Conservation (phyloP, 2,329 filamentous ascomycete genomes). For the Fusarium pilosicola region DNA sequence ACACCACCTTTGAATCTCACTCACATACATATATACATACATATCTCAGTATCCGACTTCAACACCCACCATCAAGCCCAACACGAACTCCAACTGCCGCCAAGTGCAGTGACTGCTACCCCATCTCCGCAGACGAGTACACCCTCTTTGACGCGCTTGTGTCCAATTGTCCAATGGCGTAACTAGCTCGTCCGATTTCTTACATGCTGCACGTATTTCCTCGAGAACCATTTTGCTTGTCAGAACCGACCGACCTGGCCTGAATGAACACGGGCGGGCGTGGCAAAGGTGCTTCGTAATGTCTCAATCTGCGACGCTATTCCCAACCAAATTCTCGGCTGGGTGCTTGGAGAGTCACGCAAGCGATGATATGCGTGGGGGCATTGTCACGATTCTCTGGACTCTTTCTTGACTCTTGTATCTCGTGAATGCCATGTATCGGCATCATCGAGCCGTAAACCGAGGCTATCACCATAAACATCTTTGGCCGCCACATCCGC, state of each 20-base stretch:
- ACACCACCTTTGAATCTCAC: not conserved
- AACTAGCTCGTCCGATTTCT: not conserved
- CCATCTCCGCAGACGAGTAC: slow-evolving; percentile 13
- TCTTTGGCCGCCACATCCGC: slow-evolving; percentile 12
- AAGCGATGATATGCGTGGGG: slow-evolving; percentile 27
- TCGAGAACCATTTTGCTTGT: slow-evolving; percentile 5
- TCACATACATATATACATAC: not conserved
- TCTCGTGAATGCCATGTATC: not conserved
- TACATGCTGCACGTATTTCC: slow-evolving; percentile 16
- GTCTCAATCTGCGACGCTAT: slow-evolving; percentile 37
- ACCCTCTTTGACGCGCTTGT: slow-evolving; percentile 15
- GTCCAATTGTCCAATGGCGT: slow-evolving; percentile 31
- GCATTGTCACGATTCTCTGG: not conserved
- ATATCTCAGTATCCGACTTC: slow-evolving; percentile 7
- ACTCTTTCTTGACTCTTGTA: not conserved
- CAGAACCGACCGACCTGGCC: not conserved
- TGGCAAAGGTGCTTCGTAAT: slow-evolving; percentile 31
- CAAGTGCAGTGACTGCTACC: slow-evolving; percentile 20
- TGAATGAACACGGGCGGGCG: slow-evolving; percentile 11
- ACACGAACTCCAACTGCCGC: slow-evolving; percentile 36
- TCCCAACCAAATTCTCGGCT: slow-evolving; percentile 19
- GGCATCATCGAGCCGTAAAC: slow-evolving; percentile 25
- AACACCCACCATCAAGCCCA: slow-evolving; percentile 30
- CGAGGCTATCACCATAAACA: slow-evolving; percentile 15
- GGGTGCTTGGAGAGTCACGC: slow-evolving; percentile 27